Evolutionary conservation across 2,329 filamentous ascomycete species (phyloP), one percentile per base, ranked within the genome.

Genomic region (Graphilbum ipis-grandicollis): DNA sequence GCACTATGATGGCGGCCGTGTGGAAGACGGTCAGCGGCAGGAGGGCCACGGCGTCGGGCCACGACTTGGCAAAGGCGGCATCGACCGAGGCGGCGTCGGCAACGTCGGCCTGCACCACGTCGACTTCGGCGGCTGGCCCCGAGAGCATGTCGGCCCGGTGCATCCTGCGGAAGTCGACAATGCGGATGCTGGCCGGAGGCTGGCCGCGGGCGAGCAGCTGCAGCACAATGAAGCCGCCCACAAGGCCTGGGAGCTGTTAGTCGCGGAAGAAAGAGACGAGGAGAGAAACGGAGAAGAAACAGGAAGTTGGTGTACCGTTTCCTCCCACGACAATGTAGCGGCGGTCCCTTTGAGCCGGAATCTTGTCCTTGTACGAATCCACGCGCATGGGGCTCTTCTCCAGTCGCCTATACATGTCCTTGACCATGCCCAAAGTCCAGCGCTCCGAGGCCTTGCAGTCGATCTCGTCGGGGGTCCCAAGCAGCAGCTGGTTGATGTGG

Each of bases 21-120:
- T 68, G 63, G 44, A 63, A 65, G 13, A 67, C 63, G 7, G 63
- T 66, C 7, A 68, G 50, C 3, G 63, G 60, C 3, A 60, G 50
- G n/a, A 52, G 35, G 19, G 56, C 50, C 4, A 58, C 52, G 7
- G 46, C 43, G 3, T 45, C 29, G 1, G 56, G 51, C 65, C 65
- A 67, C 19, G 57, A 52, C 35, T 56, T 51, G 13, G 51, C 41
- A 37, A 68, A 65, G 6, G 62, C 62, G 0, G 50, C 52, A 13
- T 49, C 40, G 2, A 59, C 56, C 9, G 53, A 53, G 0, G 49
- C 39, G 4, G 49, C 44, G 12, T 61, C 57, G 7, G 57, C 54
- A 43, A 68, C 61, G 44, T 68, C 57, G 12, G 61, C 57, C 41
- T 59, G 55, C 29, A 56, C 51, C 36, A 59, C 65, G 19, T 49